Conservation (phyloP, 225 moss, liverwort and hornwort genomes). For the Rhytidiadelphus loreus region DNA sequence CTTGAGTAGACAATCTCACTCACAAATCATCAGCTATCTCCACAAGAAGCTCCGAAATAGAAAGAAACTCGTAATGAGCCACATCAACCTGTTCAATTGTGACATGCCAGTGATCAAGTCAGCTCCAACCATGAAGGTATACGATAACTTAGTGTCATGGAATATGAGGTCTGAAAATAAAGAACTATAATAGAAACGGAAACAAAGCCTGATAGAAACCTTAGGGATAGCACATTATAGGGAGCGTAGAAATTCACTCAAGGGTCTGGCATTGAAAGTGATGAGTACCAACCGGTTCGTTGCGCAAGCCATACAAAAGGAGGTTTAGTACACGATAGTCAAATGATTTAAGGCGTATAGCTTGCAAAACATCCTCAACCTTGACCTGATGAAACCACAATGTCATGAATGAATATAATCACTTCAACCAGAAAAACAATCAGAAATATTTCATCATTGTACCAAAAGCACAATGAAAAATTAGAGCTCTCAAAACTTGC, state of each 20-base stretch:
- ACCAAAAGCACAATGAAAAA: neutral
- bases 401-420: neutral
- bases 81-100: conserved; percentile 47
- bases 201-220: neutral
- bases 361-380: conserved; percentile 58
- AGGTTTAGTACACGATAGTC: conserved; percentile 94
- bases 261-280: neutral
- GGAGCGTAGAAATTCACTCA: neutral
- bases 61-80: conserved; percentile 63
- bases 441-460: neutral
- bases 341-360: conserved; percentile 75
- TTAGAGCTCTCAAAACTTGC: conserved; percentile 7
- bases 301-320: conserved; percentile 49
- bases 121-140: neutral
- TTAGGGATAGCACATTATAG: neutral
- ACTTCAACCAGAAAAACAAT: neutral
- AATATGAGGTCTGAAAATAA: neutral
- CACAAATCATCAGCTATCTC: conserved; percentile 94
- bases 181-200: neutral
- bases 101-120: neutral
- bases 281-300: conserved; percentile 24
- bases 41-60: conserved; percentile 77
- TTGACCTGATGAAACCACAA: conserved; percentile 29
- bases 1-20: conserved; percentile 5
- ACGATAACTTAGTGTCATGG: neutral